Conservation (phyloP, 2,329 filamentous ascomycete species). For the Aspergillus sp. region DNA sequence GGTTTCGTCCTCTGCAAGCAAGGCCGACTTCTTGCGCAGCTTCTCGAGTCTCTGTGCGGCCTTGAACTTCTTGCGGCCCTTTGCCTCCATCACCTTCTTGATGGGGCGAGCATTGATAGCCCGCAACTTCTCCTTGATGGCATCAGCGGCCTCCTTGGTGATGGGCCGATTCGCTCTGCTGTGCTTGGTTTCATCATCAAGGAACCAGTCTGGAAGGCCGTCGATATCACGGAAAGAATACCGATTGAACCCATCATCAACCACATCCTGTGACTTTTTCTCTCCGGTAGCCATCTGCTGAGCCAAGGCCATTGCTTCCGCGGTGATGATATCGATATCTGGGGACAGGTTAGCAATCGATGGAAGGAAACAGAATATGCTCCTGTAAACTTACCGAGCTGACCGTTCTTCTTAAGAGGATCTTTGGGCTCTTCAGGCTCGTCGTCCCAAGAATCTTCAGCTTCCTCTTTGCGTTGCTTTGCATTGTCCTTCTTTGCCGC, state of each 20-base stretch:
- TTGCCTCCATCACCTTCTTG: constrained; percentile 97
- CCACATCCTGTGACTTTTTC: constrained; percentile 72
- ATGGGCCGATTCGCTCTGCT: constrained; percentile 86
- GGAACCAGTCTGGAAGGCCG: constrained; percentile 94
- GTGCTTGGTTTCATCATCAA: constrained; percentile 86
- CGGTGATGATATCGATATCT: constrained; percentile 99
- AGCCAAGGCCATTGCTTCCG: constrained; percentile 96
- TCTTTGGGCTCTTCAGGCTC: constrained; percentile 35
- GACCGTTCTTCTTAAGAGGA: constrained; percentile 41
- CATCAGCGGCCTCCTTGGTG: constrained; percentile 80
- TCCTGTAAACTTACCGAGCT: constrained; percentile 41
- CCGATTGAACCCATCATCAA: constrained; percentile 93
- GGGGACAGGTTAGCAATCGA: constrained; percentile 24
- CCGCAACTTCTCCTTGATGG: constrained; percentile 91
- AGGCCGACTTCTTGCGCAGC: constrained; percentile 92
- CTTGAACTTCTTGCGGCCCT: constrained; percentile 96
- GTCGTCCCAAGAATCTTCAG: constrained; percentile 35
- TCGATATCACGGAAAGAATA: constrained; percentile 87
- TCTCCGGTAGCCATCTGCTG: constrained; percentile 86
- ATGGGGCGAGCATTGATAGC: constrained; percentile 94
- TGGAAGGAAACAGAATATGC: neutral
- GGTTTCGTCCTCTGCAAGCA: constrained; percentile 83
- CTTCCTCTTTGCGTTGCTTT: constrained; percentile 24
- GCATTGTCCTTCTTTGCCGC: neutral
- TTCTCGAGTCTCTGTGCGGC: constrained; percentile 88